Evolutionary conservation across 2,329 filamentous ascomycete species (phyloP), one percentile per base, ranked within the genome.

Genomic region (Thielaviopsis musarum): DNA sequence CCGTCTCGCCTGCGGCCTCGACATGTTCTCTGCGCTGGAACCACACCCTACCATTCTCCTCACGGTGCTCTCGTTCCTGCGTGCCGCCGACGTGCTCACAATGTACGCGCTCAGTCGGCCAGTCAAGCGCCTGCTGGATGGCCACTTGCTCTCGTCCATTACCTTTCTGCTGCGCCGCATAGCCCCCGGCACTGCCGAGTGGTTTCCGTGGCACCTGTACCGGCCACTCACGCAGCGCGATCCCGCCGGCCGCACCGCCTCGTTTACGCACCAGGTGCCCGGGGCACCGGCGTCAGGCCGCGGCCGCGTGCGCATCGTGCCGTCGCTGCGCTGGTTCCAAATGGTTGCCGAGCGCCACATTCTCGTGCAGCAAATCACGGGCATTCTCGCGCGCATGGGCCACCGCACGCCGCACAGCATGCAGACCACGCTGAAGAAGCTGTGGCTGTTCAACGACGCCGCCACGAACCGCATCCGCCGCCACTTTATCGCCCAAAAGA

Each of bases 391-490:
- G 0, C 72, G 77, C 15, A 70, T 76, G 52, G 83, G 83, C 1
- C 77, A 83, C 60, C 75, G 77, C 10, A 70, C 82, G 57, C 83
- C 84, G 0, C 55, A 63, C 0, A 68, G 69, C 26, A 78, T 77
- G 63, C 67, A 72, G 56, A 56, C 65, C 12, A 74, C 75, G 1
- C 70, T 87, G 53, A 75, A 81, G 65, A 86, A 87, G 66, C 72
- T 88, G 19, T 93, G 88, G 88, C 76, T 86, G 57, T 66, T 87
- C 38, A 81, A 89, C 73, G 86, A 90, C 65, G 71, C 84, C 3
- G 72, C 79, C 0, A 81, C 80, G 15, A 84, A 76, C 56, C 65
- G 63, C 0, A 72, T 77, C 15, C 80, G 88, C 0, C 69, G 75
- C 5, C 72, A 72, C 1, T 71, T 84, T 5, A 68, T 88, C 5